These are phyloP conservation scores for Tremellales sp. DNA, from an alignment of 1,284 basidiomycete species.

Conservation along the genomic window DNA sequence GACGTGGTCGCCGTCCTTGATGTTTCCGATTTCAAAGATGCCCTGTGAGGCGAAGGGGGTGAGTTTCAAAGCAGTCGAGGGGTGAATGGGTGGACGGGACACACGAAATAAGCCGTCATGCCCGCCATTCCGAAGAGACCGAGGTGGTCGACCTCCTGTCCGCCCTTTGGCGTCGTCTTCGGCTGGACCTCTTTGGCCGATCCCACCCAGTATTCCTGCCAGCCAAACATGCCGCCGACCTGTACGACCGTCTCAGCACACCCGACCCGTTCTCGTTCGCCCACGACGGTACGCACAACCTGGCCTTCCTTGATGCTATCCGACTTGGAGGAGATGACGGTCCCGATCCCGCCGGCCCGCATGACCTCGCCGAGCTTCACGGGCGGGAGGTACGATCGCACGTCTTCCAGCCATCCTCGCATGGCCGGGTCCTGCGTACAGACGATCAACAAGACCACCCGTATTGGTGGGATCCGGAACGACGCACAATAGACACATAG, in stretches of 20 bases:
- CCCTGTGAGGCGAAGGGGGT: constrained; percentile 54
- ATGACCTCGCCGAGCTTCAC: constrained; percentile 78
- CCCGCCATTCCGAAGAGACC: constrained; percentile 70
- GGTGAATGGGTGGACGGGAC: constrained; percentile 14
- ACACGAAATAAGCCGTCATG: constrained; percentile 76
- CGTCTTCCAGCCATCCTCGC: constrained; percentile 73
- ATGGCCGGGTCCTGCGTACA: constrained; percentile 69
- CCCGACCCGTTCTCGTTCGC: neutral
- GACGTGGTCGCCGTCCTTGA: constrained; percentile 76
- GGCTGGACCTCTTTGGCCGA: constrained; percentile 57
- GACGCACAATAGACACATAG: constrained; percentile 62
- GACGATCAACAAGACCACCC: neutral
- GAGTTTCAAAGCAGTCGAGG: neutral
- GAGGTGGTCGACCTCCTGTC: constrained; percentile 66
- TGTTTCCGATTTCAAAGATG: constrained; percentile 68
- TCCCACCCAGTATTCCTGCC: constrained; percentile 70
- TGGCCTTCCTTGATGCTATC: constrained; percentile 61
- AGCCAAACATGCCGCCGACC: constrained; percentile 54
- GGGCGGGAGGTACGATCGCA: constrained; percentile 54
- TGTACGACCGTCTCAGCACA: constrained; percentile 5
- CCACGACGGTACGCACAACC: constrained; percentile 50
- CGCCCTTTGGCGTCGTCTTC: constrained; percentile 56
- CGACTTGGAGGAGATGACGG: constrained; percentile 59
- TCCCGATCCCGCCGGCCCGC: constrained; percentile 68
- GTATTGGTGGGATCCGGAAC: neutral